Conservation (phyloP, 345 rosid genomes). For the Eucalyptus brandiana region DNA sequence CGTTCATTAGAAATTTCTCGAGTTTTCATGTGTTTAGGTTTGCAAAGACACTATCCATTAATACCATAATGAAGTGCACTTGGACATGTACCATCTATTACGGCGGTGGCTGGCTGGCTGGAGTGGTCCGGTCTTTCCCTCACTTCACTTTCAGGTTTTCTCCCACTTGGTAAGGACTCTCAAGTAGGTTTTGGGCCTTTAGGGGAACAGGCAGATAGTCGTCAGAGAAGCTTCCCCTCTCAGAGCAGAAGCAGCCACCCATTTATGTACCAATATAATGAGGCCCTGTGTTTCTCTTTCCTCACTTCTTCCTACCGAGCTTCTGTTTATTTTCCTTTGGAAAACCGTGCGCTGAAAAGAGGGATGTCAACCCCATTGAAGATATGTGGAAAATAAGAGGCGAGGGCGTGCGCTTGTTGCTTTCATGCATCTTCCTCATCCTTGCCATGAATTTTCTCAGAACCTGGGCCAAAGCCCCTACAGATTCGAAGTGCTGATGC, state of each 20-base stretch:
- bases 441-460: background rate
- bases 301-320: background rate
- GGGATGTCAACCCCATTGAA: background rate
- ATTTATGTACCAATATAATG: background rate
- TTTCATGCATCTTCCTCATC: background rate
- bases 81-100: background rate
- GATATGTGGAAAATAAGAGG: background rate
- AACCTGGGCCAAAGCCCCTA: background rate
- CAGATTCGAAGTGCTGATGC: background rate
- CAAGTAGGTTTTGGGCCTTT: background rate
- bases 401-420: background rate
- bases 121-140: background rate
- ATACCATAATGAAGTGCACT: background rate
- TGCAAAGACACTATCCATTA: background rate
- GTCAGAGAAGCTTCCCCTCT: background rate
- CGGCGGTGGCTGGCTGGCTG: background rate
- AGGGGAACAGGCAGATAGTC: background rate
- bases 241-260: background rate
- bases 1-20: background rate
- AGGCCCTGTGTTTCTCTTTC: background rate
- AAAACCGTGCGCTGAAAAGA: background rate
- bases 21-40: background rate
- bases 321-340: background rate
- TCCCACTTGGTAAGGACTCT: background rate
- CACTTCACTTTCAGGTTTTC: background rate